Evolutionary conservation across 1,284 basidiomycete species (phyloP).

Genomic region (Boletus albobrunnescens): DNA sequence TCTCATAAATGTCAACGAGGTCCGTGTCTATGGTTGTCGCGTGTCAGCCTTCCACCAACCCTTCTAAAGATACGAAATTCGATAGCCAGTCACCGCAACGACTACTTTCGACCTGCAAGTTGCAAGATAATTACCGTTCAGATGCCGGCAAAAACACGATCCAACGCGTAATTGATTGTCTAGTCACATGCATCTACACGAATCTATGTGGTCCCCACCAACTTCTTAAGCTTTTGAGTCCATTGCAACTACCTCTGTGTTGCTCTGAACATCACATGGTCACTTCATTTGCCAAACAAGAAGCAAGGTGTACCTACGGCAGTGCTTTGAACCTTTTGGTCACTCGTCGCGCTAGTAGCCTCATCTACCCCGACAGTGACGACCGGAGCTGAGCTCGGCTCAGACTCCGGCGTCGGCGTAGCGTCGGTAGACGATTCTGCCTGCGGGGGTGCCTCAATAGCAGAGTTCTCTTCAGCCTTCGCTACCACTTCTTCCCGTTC

Average conservation of each 20-base stretch:
- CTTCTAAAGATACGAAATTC: too few relatives aligned
- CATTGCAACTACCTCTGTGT: neutral
- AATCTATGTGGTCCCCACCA: slow-evolving; percentile 4
- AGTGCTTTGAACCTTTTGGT: slow-evolving; percentile 6
- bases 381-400: neutral
- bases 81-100: too few relatives aligned
- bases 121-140: too few relatives aligned
- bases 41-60: neutral
- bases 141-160: neutral
- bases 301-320: slow-evolving; percentile 14
- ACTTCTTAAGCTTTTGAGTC: slow-evolving; percentile 9
- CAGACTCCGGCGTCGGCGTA: slow-evolving; percentile 2
- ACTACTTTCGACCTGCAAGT: too few relatives aligned
- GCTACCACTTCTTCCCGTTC: slow-evolving; percentile 23
- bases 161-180: neutral
- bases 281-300: slow-evolving; percentile 1
- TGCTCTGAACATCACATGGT: slow-evolving; percentile 5
- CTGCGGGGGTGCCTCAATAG: neutral
- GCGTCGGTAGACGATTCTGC: neutral
- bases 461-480: slow-evolving; percentile 2
- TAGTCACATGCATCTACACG: neutral
- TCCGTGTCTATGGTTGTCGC: too few relatives aligned
- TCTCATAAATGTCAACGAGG: too few relatives aligned
- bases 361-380: slow-evolving; percentile 1
- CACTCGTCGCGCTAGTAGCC: neutral